phyloP scores from a whole-genome alignment of 2,329 filamentous ascomycete genomes.

The Curvularia lunata region DNA sequence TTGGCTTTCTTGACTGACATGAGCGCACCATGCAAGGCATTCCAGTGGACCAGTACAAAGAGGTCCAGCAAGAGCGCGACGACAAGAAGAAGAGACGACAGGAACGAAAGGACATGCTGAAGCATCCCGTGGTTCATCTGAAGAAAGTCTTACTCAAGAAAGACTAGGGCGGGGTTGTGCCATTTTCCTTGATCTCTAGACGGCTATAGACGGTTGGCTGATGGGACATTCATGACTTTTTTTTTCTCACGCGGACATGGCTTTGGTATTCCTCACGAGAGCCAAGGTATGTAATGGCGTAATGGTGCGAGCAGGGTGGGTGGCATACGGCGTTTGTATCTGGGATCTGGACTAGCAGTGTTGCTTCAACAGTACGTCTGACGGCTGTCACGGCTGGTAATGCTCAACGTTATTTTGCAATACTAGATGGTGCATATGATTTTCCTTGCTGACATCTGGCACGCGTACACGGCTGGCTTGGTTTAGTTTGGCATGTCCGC shows the following conservation, averaged over 20 bases:
- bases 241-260: not conserved
- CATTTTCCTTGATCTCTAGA: conserved; percentile 21
- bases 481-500: not conserved
- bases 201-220: conserved; percentile 25
- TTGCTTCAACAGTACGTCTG: conserved; percentile 7
- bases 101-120: conserved; percentile 1
- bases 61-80: conserved; percentile 3
- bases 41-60: conserved; percentile 7
- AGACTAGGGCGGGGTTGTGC: conserved; percentile 1
- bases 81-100: conserved; percentile 11
- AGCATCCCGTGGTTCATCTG: conserved; percentile 2
- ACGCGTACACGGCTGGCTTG: not conserved
- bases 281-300: conserved; percentile 36
- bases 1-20: conserved; percentile 27
- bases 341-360: conserved; percentile 6
- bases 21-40: conserved; percentile 16
- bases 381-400: conserved; percentile 8
- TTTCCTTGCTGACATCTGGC: not conserved
- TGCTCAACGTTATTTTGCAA: conserved; percentile 8
- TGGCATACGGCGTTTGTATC: conserved; percentile 33
- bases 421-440: conserved; percentile 12
- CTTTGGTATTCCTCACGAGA: conserved; percentile 10
- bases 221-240: conserved; percentile 10
- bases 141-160: conserved; percentile 3
- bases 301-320: conserved; percentile 24